These are phyloP conservation scores for Suillus plorans DNA, from an alignment of 768 basidiomycete species.

Conservation along the genomic window DNA sequence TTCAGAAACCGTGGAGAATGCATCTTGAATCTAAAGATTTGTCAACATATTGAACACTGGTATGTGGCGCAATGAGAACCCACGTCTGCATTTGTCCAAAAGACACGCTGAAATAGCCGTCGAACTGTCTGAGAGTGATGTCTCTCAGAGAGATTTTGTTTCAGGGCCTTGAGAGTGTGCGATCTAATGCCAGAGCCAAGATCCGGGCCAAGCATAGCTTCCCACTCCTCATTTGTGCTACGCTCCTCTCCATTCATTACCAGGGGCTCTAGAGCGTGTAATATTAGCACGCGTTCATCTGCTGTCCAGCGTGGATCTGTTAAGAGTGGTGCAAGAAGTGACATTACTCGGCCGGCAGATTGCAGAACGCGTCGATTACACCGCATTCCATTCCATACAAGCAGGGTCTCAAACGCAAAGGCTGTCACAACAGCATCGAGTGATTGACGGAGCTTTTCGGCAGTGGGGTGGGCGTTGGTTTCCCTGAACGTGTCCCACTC, in stretches of 20 bases:
- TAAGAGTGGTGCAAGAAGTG: conserved; percentile 43
- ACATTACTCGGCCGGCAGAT: conserved; percentile 53
- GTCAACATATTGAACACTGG: neutral
- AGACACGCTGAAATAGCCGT: conserved; percentile 49
- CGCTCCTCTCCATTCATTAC: conserved; percentile 40
- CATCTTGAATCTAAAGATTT: conserved; percentile 51
- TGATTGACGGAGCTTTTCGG: conserved; percentile 62
- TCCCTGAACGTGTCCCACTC: conserved; percentile 50
- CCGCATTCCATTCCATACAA: conserved; percentile 63
- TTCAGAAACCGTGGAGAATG: conserved; percentile 31
- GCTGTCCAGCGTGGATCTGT: conserved; percentile 48
- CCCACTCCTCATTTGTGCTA: conserved; percentile 32
- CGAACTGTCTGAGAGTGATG: conserved; percentile 14
- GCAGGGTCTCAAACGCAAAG: conserved; percentile 66
- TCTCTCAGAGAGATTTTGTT: conserved; percentile 11
- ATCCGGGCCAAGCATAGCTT: conserved; percentile 49
- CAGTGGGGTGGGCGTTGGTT: conserved; percentile 40
- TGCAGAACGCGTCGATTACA: conserved; percentile 64
- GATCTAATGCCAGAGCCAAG: conserved; percentile 62
- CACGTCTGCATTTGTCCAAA: conserved; percentile 76
- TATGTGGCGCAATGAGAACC: conserved; percentile 22
- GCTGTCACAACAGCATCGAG: conserved; percentile 70
- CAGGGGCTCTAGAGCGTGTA: conserved; percentile 67
- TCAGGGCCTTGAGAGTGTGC: conserved; percentile 44
- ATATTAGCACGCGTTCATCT: conserved; percentile 62